A percentile compares a stretch with the other conserved stretches of the same genome.
Evolutionary conservation across 495 filamentous ascomycete species (phyloP).

Genomic region (Saxispiralis lemnorum): DNA sequence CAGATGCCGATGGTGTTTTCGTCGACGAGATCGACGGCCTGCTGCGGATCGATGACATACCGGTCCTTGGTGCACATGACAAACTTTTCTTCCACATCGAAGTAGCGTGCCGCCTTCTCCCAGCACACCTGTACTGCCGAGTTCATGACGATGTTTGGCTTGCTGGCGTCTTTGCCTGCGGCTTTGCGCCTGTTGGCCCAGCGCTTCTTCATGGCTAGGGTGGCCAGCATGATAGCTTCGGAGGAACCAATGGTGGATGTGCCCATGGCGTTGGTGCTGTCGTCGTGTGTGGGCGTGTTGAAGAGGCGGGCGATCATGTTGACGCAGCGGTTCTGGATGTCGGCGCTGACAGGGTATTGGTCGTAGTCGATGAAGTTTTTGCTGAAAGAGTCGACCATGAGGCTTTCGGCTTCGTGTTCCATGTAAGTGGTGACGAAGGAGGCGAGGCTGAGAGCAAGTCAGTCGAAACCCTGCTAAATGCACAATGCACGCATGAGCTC

Average conservation of each 20-base stretch:
- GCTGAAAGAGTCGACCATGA: conserved; percentile 73
- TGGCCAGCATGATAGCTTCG: conserved; percentile 79
- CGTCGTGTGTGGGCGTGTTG: conserved; percentile 42
- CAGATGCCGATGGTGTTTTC: conserved; percentile 95
- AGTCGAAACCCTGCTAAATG: neutral
- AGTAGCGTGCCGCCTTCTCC: conserved; percentile 92
- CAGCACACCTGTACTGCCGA: conserved; percentile 88
- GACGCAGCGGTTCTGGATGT: conserved; percentile 83
- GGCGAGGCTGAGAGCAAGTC: conserved; percentile 36
- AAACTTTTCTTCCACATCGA: conserved; percentile 78
- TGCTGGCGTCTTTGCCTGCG: conserved; percentile 53
- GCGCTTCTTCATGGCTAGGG: conserved; percentile 85
- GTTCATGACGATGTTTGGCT: conserved; percentile 82
- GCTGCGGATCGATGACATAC: conserved; percentile 70
- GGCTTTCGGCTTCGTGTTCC: conserved; percentile 76
- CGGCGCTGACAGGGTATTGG: conserved; percentile 74
- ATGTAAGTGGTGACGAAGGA: conserved; percentile 80
- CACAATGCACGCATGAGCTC: neutral
- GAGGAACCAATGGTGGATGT: conserved; percentile 74
- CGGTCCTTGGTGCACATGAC: conserved; percentile 67
- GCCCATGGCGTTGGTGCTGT: conserved; percentile 46
- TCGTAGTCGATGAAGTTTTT: conserved; percentile 81
- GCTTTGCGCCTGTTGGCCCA: conserved; percentile 75
- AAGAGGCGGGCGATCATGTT: conserved; percentile 86
- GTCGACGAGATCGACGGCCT: conserved; percentile 69